Percentiles rank a stretch among this genome's conserved stretches.
Conservation (phyloP, 148 eudicot genomes). For the Rhododendron griersonianum region DNA sequence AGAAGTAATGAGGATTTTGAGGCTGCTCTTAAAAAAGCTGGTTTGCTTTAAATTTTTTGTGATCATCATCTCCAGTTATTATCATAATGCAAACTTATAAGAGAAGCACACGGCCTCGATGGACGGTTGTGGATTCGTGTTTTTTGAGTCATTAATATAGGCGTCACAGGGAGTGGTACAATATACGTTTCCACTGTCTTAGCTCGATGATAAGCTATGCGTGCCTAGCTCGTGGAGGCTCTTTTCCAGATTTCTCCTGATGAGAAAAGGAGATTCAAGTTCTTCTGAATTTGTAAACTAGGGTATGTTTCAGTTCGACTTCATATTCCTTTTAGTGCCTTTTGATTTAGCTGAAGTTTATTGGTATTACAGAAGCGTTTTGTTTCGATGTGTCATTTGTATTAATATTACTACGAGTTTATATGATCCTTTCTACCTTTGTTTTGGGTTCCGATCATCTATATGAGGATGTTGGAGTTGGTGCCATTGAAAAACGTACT, state of each 20-base stretch:
- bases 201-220: neutral
- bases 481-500: neutral
- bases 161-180: neutral
- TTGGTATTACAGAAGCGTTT: no score
- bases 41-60: conserved; percentile 19
- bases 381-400: no score
- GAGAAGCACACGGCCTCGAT: neutral
- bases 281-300: neutral
- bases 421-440: neutral
- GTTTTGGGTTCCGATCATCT: neutral
- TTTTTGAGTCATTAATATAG: neutral
- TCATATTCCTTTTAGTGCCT: neutral
- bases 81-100: neutral
- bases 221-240: neutral
- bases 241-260: neutral
- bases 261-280: neutral
- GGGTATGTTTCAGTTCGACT: neutral
- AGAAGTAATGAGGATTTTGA: conserved; percentile 51
- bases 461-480: neutral
- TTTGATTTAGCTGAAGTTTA: neutral
- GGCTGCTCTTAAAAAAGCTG: conserved; percentile 67
- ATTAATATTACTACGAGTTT: no score
- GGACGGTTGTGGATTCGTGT: neutral
- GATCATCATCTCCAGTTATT: neutral
- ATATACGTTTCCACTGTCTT: neutral